Evolutionary conservation across 352 stramenopile genomes (phyloP).

Genomic region (Phytophthora palmivora): DNA sequence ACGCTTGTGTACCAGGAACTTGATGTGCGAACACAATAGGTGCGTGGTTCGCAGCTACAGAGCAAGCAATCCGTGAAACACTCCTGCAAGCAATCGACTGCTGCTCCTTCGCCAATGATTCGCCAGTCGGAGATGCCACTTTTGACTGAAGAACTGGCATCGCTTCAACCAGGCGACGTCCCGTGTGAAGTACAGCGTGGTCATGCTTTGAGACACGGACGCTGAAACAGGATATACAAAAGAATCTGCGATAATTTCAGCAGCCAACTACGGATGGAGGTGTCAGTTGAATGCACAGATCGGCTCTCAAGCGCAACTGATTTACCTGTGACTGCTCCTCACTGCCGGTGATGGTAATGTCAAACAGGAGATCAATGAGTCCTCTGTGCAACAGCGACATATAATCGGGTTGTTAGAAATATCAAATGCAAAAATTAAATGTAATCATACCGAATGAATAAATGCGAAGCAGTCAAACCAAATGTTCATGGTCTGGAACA

Average conservation of each 20-base stretch:
- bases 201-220: slow-evolving; percentile 27
- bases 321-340: slow-evolving; percentile 58
- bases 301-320: neutral
- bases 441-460: slow-evolving; percentile 41
- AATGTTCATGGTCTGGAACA: slow-evolving; percentile 53
- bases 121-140: neutral
- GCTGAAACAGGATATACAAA: slow-evolving; percentile 44
- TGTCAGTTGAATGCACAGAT: neutral
- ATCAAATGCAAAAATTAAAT: neutral
- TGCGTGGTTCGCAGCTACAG: slow-evolving; percentile 56
- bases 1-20: neutral
- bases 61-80: slow-evolving; percentile 54
- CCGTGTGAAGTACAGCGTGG: slow-evolving; percentile 39
- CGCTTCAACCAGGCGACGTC: slow-evolving; percentile 32
- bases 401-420: slow-evolving; percentile 2
- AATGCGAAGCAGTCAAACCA: slow-evolving; percentile 50
- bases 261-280: slow-evolving; percentile 49
- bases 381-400: slow-evolving; percentile 31
- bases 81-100: slow-evolving; percentile 41
- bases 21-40: slow-evolving; percentile 37
- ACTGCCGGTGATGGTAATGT: slow-evolving; percentile 32
- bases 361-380: slow-evolving; percentile 52
- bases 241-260: slow-evolving; percentile 67
- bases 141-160: slow-evolving; percentile 31
- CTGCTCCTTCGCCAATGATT: slow-evolving; percentile 26